Evolutionary conservation across 371 early-diverging fungal species (phyloP).

Genomic region (Thermomucor indicae-seudaticae): DNA sequence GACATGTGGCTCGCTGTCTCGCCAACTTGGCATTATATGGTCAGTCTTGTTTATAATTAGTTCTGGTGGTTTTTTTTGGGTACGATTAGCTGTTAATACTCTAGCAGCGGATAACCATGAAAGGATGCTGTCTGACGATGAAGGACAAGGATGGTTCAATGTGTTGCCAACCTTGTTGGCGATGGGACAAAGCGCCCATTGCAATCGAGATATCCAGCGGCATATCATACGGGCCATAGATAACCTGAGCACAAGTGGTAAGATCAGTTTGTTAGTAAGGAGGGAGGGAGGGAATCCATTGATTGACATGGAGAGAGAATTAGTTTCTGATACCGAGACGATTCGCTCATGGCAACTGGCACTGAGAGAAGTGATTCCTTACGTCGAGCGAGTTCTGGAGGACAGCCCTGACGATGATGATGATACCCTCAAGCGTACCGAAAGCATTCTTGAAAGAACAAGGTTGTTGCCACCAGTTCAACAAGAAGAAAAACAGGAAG

Average conservation of each 20-base stretch:
- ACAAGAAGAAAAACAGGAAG: neutral
- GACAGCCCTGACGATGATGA: conserved; percentile 14
- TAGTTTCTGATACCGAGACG: conserved; percentile 2
- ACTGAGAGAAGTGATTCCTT: conserved; percentile 16
- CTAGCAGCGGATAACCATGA: conserved; percentile 21
- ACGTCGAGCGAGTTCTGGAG: conserved; percentile 13
- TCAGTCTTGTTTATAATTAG: conserved; percentile 21
- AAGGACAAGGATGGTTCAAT: conserved; percentile 22
- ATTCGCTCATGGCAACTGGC: conserved; percentile 2
- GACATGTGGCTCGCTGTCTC: conserved; percentile 54
- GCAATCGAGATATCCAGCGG: conserved; percentile 29
- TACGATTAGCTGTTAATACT: neutral
- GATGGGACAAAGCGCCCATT: conserved; percentile 29
- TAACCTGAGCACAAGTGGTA: conserved; percentile 35
- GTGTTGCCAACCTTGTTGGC: conserved; percentile 44
- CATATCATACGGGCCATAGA: conserved; percentile 45
- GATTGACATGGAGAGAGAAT: neutral
- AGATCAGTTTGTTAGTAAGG: too few relatives aligned
- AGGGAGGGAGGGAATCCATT: neutral
- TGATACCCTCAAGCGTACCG: conserved; percentile 33
- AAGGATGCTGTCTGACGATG: conserved; percentile 13
- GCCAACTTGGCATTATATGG: conserved; percentile 59
- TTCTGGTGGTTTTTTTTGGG: conserved; percentile 4
- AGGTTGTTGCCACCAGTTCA: neutral
- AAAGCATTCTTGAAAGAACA: conserved; percentile 16